phyloP scores from a whole-genome alignment of 805 yeast species.

The Metschnikowia amazonensis region DNA sequence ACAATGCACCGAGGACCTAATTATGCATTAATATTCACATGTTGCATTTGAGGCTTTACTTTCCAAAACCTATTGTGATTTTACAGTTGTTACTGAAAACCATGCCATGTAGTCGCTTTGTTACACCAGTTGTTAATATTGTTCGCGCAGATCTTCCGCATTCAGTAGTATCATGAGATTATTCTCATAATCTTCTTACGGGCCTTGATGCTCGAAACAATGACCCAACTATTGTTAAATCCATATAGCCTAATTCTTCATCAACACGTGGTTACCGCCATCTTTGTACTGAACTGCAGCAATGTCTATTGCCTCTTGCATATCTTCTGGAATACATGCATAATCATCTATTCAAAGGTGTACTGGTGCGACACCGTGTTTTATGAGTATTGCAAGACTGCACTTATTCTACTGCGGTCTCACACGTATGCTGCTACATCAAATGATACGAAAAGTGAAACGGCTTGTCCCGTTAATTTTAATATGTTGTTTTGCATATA shows the following conservation, averaged over 20 bases:
- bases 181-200: neutral
- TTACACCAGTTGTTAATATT: neutral
- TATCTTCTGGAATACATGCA: neutral
- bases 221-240: neutral
- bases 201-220: neutral
- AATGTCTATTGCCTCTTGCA: neutral
- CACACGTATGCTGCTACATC: neutral
- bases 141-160: neutral
- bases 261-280: no score
- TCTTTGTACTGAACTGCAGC: neutral
- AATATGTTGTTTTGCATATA: constrained; percentile 9
- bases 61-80: neutral
- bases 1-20: neutral
- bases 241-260: neutral
- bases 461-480: constrained; percentile 9
- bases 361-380: neutral
- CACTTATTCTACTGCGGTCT: neutral
- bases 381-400: neutral
- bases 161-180: neutral
- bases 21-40: neutral
- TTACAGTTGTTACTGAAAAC: neutral
- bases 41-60: neutral
- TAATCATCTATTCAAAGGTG: neutral
- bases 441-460: neutral
- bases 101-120: neutral